Base-by-base conservation (phyloP, 352 stramenopile genomes). In the Phytophthora ohioensis region DNA sequence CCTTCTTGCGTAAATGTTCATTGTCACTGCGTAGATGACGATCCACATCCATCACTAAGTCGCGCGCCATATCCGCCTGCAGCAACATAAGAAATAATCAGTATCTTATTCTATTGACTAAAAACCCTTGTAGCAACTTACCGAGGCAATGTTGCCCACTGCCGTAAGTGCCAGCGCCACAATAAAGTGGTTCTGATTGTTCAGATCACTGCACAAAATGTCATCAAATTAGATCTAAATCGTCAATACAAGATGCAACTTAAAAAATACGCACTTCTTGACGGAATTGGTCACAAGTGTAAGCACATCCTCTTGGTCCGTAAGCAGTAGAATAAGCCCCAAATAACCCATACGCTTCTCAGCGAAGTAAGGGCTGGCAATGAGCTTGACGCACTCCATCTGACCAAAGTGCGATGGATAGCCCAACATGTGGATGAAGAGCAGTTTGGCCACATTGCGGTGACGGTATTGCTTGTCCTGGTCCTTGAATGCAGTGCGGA, bases 341-440 rank as follows among this genome's bases (percentile, higher is more conserved):
- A 99, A 79, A 69, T 99, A 99, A 57, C 97, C 98, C 85, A 99
- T 99, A 66, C 98, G 90, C 79, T 99, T 99, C 79, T 99, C 98
- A n/a, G 93, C 91, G 76, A 99, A 99, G 76, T 98, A 95, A 32
- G 96, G 97, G 46, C 94, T 99, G 11, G 98, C 98, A 69, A 99
- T 99, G 38, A 99, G 88, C 85, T 99, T 99, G 64, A 99, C 92
- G 79, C 97, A 99, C 84, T 99, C 98, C 87, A 99, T 98, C 80
- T 99, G 98, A 36, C 98, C 98, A 82, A 99, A 99, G 81, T 99
- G 98, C 57, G 96, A 99, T 53, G 98, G 97, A 79, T 99, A 99
- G n/a, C 98, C 98, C 27, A 99, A 85, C 97, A 99, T 99, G 88
- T 99, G 98, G 82, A 99, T 99, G 79, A 99, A 99, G 4, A 99